Base-by-base conservation (phyloP, 257 asterid genomes). In the Ocimum tenuiflorum region DNA sequence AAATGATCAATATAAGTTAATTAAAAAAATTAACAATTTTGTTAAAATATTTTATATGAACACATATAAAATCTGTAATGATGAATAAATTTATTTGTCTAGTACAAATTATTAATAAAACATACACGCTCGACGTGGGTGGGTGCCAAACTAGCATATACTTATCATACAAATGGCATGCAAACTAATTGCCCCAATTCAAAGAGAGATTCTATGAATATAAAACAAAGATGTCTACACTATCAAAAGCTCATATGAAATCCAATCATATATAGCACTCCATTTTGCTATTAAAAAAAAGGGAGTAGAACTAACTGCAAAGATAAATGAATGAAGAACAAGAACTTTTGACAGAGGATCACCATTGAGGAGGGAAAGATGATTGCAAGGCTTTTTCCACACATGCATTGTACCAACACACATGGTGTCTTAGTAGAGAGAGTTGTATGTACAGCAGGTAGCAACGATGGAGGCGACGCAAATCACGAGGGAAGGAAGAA, bases 391-490 rank as follows among this genome's bases (percentile, higher is more conserved):
- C n/a, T 48, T 49, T 18, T 49, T 61, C 18, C 33, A 12, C 1
- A 60, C 56, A 14, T 38, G 42, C 8, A 9, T 43, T 39, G 33
- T 23, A 35, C 53, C 51, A 29, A 70, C 18, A 23, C 39, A 27
- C 31, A 64, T 3, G 73, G 13, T 20, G 18, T 7, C 35, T 75
- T 63, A 91, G 73, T 88, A 91, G n/a, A 91, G 82, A 31, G 88
- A 66, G 69, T 88, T 86, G 76, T 85, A 91, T 65, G 96, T 88
- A 73, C 64, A 88, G 62, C 91, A 86, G 23, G 98, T 91, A n/a
- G 98, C 94, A 20, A 82, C 47, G 9, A 91, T 82, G 47, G 98
- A 91, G 47, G 60, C 83, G 43, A 85, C 3, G 78, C 96, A 91
- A 51, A 91, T 80, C 47, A 83, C 60, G 15, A 91, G 85, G 4